These are phyloP conservation scores for Mariannaea elegans DNA, from an alignment of 2,329 filamentous ascomycete species.

Conservation along the genomic window DNA sequence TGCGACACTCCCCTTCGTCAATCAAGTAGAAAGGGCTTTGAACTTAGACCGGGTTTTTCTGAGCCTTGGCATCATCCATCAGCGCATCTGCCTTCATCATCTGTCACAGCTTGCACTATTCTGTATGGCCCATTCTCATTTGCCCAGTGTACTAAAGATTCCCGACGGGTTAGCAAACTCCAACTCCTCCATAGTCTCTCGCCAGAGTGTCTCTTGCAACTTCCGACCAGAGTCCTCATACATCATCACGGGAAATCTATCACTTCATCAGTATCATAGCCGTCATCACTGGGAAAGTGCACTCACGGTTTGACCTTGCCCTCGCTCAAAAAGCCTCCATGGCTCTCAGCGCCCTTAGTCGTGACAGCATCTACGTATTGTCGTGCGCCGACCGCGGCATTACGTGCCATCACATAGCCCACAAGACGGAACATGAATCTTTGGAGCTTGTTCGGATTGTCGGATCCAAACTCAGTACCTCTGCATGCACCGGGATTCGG, in stretches of 20 bases:
- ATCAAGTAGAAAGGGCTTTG: too few species aligned
- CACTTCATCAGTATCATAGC: constrained; percentile 2
- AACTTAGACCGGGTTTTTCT: too few species aligned
- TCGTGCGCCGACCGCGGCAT: constrained; percentile 27
- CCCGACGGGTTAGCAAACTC: constrained; percentile 28
- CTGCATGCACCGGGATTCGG: constrained; percentile 56
- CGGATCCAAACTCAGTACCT: constrained; percentile 53
- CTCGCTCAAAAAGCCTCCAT: constrained; percentile 38
- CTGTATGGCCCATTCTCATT: too few species aligned
- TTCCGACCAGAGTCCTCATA: constrained; percentile 28
- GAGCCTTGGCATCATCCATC: too few species aligned
- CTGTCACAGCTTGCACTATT: too few species aligned
- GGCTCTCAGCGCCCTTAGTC: constrained; percentile 33
- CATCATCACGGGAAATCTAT: constrained; percentile 31
- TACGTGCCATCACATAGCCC: constrained; percentile 22
- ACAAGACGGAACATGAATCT: constrained; percentile 23
- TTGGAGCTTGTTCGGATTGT: constrained; percentile 33
- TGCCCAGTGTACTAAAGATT: constrained; percentile 6
- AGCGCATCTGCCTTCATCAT: too few species aligned
- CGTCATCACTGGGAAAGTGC: too few species aligned
- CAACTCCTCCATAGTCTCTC: constrained; percentile 35
- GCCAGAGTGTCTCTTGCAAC: constrained; percentile 32
- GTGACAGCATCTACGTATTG: constrained; percentile 37
- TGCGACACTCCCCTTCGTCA: too few species aligned
- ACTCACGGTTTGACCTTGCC: constrained; percentile 39